Evolutionary conservation across 352 stramenopile genomes (phyloP).

Genomic region (Pelagophyceae sp.): DNA sequence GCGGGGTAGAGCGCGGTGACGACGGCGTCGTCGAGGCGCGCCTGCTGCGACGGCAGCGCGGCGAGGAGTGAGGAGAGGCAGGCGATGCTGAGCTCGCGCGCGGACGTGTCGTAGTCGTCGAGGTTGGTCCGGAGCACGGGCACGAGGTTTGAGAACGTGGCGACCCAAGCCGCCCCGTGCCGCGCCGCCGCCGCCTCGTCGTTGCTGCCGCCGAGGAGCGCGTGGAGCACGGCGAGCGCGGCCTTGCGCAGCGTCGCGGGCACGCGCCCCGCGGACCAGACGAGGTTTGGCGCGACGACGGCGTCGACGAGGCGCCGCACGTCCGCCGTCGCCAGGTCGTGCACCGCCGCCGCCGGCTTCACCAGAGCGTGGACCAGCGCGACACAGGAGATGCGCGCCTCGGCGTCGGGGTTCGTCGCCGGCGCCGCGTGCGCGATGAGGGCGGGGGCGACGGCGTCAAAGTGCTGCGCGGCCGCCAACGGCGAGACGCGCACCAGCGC

Average conservation of each 20-base stretch:
- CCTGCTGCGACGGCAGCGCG: background rate
- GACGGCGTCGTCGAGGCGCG: slow-evolving; percentile 45
- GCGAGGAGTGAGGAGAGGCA: background rate
- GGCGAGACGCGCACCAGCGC: slow-evolving; percentile 27
- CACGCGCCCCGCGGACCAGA: slow-evolving; percentile 63
- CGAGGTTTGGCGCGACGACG: slow-evolving; percentile 67
- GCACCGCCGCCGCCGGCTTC: background rate
- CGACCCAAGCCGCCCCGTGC: background rate
- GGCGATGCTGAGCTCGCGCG: background rate
- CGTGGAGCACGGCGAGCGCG: slow-evolving; percentile 37
- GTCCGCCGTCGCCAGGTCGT: slow-evolving; percentile 28
- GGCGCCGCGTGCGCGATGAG: background rate
- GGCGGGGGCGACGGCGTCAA: background rate
- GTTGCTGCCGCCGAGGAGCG: background rate
- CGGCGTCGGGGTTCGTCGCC: background rate
- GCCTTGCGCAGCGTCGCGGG: slow-evolving; percentile 49
- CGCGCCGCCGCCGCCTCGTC: background rate
- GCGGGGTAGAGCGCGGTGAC: slow-evolving; percentile 68
- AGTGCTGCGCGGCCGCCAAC: background rate
- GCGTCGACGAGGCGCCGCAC: slow-evolving; percentile 51
- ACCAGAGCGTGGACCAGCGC: background rate
- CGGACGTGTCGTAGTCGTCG: background rate
- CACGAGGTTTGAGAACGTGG: background rate
- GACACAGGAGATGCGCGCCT: background rate
- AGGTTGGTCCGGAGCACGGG: slow-evolving; percentile 1